Base-by-base conservation (phyloP, 805 yeast species). In the Starmerella vaccinii region DNA sequence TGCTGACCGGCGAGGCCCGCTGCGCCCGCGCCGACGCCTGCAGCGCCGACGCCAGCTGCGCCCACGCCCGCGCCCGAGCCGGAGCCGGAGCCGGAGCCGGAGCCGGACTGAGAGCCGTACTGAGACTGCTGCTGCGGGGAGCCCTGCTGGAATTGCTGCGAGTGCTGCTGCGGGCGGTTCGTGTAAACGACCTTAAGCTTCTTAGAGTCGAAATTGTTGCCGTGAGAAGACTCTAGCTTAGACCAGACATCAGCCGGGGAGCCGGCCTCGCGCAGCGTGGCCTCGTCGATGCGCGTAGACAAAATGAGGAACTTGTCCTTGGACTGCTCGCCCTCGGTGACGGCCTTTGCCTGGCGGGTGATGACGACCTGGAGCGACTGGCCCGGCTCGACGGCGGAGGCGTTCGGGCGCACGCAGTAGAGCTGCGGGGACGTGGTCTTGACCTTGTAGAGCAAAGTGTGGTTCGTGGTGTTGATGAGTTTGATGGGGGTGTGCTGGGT, bases 381-480 rank as follows among this genome's bases (percentile, higher is more conserved):
- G 32, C 94, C 92, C 13, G 97, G 89, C 26, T 72, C 73, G 51
- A 92, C 73, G 32, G 82, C 67, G 15, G 92, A 79, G 53, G 97
- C 90, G 67, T 89, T 92, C 56, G 98, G 98, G 70, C 96, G 82
- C 47, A 92, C 97, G 68, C 95, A 86, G 73, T 89, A 76, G 68
- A 86, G 73, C 68, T 86, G 89, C 54, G 98, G 98, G 9, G 97
- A 97, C 6, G 98, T 92, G 42, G 98, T 90, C 71, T 90, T 92
- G 64, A 92, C 97, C 72, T 92, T 92, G 75, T 87, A 92, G 27
- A 95, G 96, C 41, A 81, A 73, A 29, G 79, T 70, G 49, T 73
- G 72, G 15, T 77, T 67, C 37, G 82, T 71, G 60, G 80, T 81
- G 66, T 84, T 83, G 21, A 39, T 46, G 24, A 57, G 46, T 26